These are phyloP conservation scores for Metschnikowia cerradonensis DNA, from an alignment of 805 yeast genomes.

Conservation along the genomic window DNA sequence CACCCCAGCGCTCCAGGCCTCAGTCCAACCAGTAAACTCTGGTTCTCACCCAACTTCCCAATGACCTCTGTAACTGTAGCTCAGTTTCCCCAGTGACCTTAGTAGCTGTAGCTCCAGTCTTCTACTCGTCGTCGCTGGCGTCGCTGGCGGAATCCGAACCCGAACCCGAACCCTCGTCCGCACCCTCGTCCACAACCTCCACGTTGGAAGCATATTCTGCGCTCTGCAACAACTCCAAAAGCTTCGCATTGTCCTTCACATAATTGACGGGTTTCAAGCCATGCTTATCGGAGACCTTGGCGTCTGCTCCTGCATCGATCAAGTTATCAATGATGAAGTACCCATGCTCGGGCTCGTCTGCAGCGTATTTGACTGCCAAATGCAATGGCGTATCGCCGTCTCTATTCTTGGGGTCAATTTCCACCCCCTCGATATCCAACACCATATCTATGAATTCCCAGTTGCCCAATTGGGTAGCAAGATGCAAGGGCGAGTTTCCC, in stretches of 20 bases:
- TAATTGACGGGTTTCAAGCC: conserved; percentile 77
- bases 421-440: conserved; percentile 85
- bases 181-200: conserved; percentile 7
- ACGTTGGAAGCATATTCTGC: conserved; percentile 70
- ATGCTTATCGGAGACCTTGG: conserved; percentile 41
- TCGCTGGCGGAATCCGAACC: conserved; percentile 28
- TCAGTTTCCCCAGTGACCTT: too few species aligned
- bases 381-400: conserved; percentile 91
- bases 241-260: conserved; percentile 51
- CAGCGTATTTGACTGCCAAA: conserved; percentile 71
- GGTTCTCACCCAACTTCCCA: too few species aligned
- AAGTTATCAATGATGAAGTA: conserved; percentile 71
- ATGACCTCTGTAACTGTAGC: too few species aligned
- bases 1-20: too few species aligned
- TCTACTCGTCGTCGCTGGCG: conserved; percentile 23
- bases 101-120: too few species aligned
- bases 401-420: conserved; percentile 74
- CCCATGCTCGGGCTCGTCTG: conserved; percentile 83
- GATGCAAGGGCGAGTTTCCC: conserved; percentile 76
- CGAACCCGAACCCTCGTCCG: conserved; percentile 34
- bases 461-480: conserved; percentile 77
- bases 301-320: conserved; percentile 89
- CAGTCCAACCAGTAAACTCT: too few species aligned
- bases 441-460: conserved; percentile 80
- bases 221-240: conserved; percentile 64